These are phyloP conservation scores for Phytophthora ohioensis DNA, from an alignment of 352 stramenopile genomes.

Conservation along the genomic window DNA sequence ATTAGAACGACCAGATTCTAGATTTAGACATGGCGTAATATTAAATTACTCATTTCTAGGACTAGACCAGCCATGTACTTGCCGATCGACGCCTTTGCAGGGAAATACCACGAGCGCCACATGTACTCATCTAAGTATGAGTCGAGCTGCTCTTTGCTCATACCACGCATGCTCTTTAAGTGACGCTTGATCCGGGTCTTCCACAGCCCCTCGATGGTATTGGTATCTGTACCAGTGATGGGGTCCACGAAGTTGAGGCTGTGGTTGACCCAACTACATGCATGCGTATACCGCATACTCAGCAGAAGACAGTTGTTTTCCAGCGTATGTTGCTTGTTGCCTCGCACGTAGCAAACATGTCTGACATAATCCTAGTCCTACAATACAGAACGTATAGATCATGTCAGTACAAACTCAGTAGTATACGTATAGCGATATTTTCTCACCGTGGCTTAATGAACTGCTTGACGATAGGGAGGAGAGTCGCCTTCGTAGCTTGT, in stretches of 20 bases:
- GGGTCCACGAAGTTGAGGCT: neutral
- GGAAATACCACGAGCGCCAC: constrained; percentile 24
- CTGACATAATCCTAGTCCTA: neutral
- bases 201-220: neutral
- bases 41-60: constrained; percentile 10
- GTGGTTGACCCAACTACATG: neutral
- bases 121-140: constrained; percentile 21
- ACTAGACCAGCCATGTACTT: neutral
- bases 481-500: no score
- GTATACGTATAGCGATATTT: neutral
- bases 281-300: neutral
- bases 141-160: neutral
- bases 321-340: neutral
- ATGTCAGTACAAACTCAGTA: neutral
- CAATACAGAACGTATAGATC: neutral
- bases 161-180: neutral
- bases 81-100: neutral
- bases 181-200: neutral
- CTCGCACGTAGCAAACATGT: constrained; percentile 1
- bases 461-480: no score
- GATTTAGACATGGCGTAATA: neutral
- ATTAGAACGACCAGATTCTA: no score
- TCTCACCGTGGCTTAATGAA: no score
- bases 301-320: no score
- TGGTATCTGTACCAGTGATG: neutral